Conservation (phyloP, 495 filamentous ascomycete genomes). For the Cercophora newfieldiana region DNA sequence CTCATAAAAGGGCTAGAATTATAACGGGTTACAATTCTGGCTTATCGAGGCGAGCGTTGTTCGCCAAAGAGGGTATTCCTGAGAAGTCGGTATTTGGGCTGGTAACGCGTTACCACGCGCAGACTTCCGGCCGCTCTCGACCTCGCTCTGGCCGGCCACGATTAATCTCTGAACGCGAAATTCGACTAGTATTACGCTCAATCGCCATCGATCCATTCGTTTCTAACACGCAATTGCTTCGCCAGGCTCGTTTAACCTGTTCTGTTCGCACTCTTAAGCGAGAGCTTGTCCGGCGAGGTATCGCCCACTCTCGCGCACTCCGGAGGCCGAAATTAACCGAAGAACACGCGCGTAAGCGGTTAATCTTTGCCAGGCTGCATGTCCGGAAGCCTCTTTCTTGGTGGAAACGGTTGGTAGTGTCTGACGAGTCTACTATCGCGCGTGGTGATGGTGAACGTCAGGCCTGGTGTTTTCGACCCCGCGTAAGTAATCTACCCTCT, state of each 20-base stretch:
- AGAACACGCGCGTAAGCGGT: neutral
- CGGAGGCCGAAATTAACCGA: conserved; percentile 8
- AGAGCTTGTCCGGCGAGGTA: conserved; percentile 4
- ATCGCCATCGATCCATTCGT: neutral
- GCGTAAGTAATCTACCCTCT: neutral
- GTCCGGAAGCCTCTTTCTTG: neutral
- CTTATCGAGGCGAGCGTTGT: neutral
- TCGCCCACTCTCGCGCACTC: neutral
- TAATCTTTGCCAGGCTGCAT: conserved; percentile 1
- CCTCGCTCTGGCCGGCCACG: neutral
- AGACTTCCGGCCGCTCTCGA: neutral
- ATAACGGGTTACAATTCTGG: conserved; percentile 3
- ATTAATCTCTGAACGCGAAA: neutral
- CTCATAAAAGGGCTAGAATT: conserved; percentile 13
- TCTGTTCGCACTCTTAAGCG: neutral
- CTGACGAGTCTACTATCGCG: conserved; percentile 9
- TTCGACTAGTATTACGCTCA: neutral
- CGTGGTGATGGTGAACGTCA: conserved; percentile 2
- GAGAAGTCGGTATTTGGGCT: neutral
- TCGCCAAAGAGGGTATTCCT: neutral
- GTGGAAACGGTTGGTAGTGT: conserved; percentile 10
- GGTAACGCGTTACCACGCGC: neutral
- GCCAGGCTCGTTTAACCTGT: neutral
- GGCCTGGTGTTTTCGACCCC: conserved; percentile 2
- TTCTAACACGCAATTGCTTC: neutral